Evolutionary conservation across 139 green algal genomes (phyloP).

Genomic region (Haematococcus lacustris): DNA sequence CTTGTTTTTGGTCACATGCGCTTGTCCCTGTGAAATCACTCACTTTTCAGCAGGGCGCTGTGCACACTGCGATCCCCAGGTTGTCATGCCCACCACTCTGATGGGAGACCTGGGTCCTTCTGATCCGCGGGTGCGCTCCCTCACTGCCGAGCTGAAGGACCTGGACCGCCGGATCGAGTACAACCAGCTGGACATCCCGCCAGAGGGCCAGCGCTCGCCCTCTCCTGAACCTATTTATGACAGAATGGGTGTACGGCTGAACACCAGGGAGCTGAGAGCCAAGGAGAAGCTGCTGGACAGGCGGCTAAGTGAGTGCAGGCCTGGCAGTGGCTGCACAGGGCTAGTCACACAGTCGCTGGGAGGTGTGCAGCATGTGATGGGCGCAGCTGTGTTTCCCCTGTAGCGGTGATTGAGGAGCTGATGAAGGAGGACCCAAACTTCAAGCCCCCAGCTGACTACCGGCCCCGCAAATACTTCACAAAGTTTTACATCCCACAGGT

Average conservation of each 20-base stretch:
- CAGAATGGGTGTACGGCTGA: constrained; percentile 69
- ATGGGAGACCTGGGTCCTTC: constrained; percentile 35
- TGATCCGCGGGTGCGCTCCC: constrained; percentile 38
- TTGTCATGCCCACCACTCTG: constrained; percentile 33
- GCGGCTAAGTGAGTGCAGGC: constrained; percentile 13
- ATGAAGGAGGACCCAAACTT: constrained; percentile 80
- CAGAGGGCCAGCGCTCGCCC: constrained; percentile 75
- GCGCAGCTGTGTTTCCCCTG: no score
- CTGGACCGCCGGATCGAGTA: constrained; percentile 33
- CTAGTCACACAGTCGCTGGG: no score
- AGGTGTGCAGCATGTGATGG: no score
- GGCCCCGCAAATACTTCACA: constrained; percentile 36
- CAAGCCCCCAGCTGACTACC: constrained; percentile 81
- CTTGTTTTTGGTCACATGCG: no score
- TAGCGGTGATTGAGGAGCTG: constrained; percentile 83
- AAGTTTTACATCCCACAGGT: constrained; percentile 13
- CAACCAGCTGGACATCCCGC: constrained; percentile 40
- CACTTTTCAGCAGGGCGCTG: not conserved
- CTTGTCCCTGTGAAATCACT: not conserved
- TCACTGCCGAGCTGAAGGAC: constrained; percentile 42
- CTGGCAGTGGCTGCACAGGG: no score
- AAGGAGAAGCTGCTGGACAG: constrained; percentile 33
- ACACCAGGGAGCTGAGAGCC: constrained; percentile 82
- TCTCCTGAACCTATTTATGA: constrained; percentile 93
- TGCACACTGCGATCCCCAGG: constrained; percentile 14